Evolutionary conservation across 2,329 filamentous ascomycete species (phyloP), one percentile per base, ranked within the genome.

Genomic region (Xylariaceae sp.): DNA sequence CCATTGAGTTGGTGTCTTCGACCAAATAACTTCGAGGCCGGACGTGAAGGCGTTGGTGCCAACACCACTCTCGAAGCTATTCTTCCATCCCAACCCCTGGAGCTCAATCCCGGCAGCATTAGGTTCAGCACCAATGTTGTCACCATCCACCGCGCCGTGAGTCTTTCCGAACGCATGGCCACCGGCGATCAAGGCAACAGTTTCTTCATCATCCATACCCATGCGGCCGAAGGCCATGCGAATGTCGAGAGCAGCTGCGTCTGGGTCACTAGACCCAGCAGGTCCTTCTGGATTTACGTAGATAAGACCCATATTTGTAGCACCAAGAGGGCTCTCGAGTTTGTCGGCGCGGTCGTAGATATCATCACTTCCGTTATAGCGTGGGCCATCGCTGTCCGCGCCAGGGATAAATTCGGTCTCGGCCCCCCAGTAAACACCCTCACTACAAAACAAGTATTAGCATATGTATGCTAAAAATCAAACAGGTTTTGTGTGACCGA

Each of bases 201-300:
- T 90, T 75, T 90, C 87, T 69, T 88, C 82, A 64, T 90, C 85
- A 65, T 87, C 82, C 87, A 90, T 90, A 52, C 82, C 87, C 86
- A 90, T 90, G 65, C 86, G 85, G 55, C 75, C 76, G 59, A 90
- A 90, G 18, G 87, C 89, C 51, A 75, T 77, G 56, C 85, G 85
- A 64, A 90, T 90, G 61, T 90, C 87, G 51, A 76, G 71, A 39
- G 82, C 87, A 1, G 87, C 77, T 15, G 83, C 83, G 36, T 83
- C 67, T 17, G 86, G 83, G 63, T 90, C 85, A 5, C 85, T 83
- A 49, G 78, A 78, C 53, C 81, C 85, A 57, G 89, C 82, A 30
- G 87, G 87, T 11, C 87, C 86, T 68, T 89, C 84, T 2, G 87
- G 87, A 72, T 90, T 89, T 54, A 90, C 86, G 66, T 90, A 90